Evolutionary conservation across 805 yeast species (phyloP), one percentile per base, ranked within the genome.

Genomic region (Cyberlindnera mycetangii): DNA sequence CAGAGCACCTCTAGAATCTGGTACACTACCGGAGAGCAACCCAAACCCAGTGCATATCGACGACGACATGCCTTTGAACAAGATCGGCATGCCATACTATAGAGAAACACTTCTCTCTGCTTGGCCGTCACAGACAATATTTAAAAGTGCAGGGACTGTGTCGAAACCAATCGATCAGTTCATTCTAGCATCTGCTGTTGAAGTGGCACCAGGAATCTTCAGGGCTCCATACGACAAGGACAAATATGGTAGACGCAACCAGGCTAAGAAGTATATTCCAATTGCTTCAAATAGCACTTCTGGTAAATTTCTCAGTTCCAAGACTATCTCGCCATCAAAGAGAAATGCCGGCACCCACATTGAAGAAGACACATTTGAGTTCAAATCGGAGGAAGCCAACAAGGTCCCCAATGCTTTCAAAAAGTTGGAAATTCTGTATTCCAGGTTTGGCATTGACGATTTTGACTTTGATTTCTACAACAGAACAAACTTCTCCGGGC

Each of bases 391-490:
- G 0, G 39, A 52, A 1, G 55, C 67, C 44, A 68, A 75, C 55
- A 59, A 66, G 28, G 71, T 81, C 1, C 96, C 97, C 1, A 82
- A 83, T 41, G 85, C 90, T 28, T 92, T 84, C 66, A 70, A 81
- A 32, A 79, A 81, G 54, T 69, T 88, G 37, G 85, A 83, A 48
- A 86, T 92, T 42, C 76, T 83, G 33, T 92, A 90, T 63, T 85
- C 95, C 45, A 83, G 79, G 55, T 92, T 89, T 64, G 99, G 99
- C 21, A 89, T 93, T 24, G 89, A 85, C 54, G 97, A 89, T 62
- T 93, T 93, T 66, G 97, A 92, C 66, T 92, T 93, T 61, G 82
- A 78, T 42, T 84, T 81, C 55, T 92, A 85, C 69, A 92, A 92
- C 60, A 71, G 72, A 32, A 85, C 97, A 0, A 49, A 58, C 1